Percentiles rank a stretch among this genome's conserved stretches.
Conservation (phyloP, 495 filamentous ascomycete genomes). For the Tuber calosporum region DNA sequence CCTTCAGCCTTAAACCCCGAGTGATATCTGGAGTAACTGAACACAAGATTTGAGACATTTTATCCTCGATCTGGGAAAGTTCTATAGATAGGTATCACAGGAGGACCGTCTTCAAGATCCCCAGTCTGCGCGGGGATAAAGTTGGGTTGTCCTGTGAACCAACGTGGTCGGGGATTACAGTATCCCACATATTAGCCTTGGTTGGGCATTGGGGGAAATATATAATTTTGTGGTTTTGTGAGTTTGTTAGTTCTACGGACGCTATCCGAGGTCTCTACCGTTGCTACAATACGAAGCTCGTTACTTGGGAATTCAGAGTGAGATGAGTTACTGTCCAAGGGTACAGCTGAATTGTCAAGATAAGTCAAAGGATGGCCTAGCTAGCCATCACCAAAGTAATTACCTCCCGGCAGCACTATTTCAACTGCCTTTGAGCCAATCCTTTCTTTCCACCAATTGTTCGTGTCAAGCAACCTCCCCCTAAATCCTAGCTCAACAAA, state of each 20-base stretch:
- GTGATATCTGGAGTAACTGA: neutral
- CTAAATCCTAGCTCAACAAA: neutral
- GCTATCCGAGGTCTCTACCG: neutral
- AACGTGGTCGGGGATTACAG: neutral
- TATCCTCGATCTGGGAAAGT: neutral
- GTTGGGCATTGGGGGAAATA: neutral
- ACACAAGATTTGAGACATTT: neutral
- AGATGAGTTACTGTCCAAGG: neutral
- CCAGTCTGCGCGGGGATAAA: neutral
- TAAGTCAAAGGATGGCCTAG: neutral
- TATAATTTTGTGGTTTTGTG: neutral
- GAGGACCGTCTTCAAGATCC: neutral
- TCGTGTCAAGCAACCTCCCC: neutral
- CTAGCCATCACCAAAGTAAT: neutral
- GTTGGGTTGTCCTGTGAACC: neutral
- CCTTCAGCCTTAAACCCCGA: neutral
- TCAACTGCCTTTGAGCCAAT: neutral
- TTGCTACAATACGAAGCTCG: neutral
- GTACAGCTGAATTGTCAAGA: neutral
- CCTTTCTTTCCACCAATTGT: neutral
- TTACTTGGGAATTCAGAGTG: neutral
- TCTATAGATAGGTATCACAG: neutral
- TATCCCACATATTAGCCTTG: neutral
- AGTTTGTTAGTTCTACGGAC: neutral
- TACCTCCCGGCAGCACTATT: neutral